These are phyloP conservation scores for Fusarium sp. DNA, from an alignment of 2,329 filamentous ascomycete genomes.

Conservation along the genomic window DNA sequence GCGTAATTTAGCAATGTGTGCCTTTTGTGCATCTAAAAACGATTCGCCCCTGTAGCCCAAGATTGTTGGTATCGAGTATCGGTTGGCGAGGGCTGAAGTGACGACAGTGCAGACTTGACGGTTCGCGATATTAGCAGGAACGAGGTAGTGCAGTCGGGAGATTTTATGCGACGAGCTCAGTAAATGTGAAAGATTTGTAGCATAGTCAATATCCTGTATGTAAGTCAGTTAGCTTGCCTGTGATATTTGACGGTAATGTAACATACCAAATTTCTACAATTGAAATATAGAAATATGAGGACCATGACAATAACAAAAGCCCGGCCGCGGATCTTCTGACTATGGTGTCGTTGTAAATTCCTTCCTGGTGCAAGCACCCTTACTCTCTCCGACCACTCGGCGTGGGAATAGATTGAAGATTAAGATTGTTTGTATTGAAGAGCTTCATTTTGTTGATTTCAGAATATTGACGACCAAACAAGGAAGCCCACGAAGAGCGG, in stretches of 20 bases:
- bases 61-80: slow-evolving; percentile 39
- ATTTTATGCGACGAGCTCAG: neutral
- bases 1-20: slow-evolving; percentile 40
- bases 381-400: neutral
- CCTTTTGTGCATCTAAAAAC: slow-evolving; percentile 28
- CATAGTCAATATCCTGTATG: neutral
- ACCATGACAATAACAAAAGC: slow-evolving; percentile 4
- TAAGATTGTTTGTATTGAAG: neutral
- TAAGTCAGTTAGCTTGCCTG: neutral
- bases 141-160: slow-evolving; percentile 39
- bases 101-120: slow-evolving; percentile 35
- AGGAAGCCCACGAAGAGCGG: neutral
- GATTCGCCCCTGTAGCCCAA: slow-evolving; percentile 38
- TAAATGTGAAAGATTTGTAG: slow-evolving; percentile 1
- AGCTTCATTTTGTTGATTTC: neutral
- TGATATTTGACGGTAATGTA: rapidly evolving
- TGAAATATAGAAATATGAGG: slow-evolving; percentile 10
- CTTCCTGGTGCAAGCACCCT: slow-evolving; percentile 10
- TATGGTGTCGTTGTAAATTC: neutral
- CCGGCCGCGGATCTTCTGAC: slow-evolving; percentile 9
- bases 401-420: neutral
- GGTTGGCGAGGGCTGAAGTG: slow-evolving; percentile 38
- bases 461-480: neutral
- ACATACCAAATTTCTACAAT: slow-evolving; percentile 8
- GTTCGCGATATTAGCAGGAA: slow-evolving; percentile 32